Conservation (phyloP, 2,329 filamentous ascomycete genomes). For the Raffaelea albimanens region DNA sequence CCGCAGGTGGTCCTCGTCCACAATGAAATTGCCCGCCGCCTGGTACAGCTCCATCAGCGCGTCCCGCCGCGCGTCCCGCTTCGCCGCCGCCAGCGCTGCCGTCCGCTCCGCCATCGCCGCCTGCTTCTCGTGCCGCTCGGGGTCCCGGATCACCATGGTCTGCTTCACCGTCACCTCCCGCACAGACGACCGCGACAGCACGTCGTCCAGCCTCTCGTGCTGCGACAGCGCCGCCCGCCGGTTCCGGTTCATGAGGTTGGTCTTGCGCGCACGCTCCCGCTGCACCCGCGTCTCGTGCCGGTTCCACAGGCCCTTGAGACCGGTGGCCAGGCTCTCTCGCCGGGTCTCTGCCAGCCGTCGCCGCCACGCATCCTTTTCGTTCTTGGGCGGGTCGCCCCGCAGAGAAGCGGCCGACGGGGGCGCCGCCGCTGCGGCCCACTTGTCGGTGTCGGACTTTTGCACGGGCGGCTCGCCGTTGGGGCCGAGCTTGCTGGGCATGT, state of each 20-base stretch:
- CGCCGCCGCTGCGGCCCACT: slow-evolving; percentile 53
- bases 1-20: slow-evolving; percentile 67
- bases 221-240: slow-evolving; percentile 42
- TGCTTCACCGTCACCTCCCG: slow-evolving; percentile 38
- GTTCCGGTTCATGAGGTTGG: slow-evolving; percentile 36
- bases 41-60: slow-evolving; percentile 82
- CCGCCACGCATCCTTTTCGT: slow-evolving; percentile 50
- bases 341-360: slow-evolving; percentile 62
- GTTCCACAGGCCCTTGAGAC: slow-evolving; percentile 58
- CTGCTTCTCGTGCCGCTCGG: slow-evolving; percentile 48
- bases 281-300: slow-evolving; percentile 46
- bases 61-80: slow-evolving; percentile 54
- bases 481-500: slow-evolving; percentile 13
- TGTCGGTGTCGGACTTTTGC: slow-evolving; percentile 46
- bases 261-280: slow-evolving; percentile 14
- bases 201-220: slow-evolving; percentile 60
- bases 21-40: slow-evolving; percentile 79
- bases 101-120: slow-evolving; percentile 30
- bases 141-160: slow-evolving; percentile 49
- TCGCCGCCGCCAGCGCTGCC: slow-evolving; percentile 34
- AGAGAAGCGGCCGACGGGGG: slow-evolving; percentile 38
- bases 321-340: slow-evolving; percentile 61
- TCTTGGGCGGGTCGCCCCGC: slow-evolving; percentile 24
- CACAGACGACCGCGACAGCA: slow-evolving; percentile 62
- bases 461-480: background rate